These are phyloP conservation scores for Phytophthora megakarya DNA, from an alignment of 352 stramenopile species.

Conservation along the genomic window DNA sequence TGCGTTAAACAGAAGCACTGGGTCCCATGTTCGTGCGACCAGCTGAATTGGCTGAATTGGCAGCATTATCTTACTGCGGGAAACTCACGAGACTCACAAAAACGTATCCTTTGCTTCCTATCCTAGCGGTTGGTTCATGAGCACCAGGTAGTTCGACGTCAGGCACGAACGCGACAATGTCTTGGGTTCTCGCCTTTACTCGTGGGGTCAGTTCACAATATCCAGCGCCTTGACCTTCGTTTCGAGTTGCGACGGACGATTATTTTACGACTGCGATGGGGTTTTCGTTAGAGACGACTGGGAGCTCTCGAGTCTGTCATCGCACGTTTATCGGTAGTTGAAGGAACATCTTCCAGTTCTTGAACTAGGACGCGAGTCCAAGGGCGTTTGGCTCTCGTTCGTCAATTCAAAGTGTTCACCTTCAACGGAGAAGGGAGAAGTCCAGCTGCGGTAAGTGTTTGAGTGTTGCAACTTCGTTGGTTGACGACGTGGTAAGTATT, in stretches of 20 bases:
- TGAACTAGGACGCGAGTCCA: too few relatives aligned
- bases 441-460: too few relatives aligned
- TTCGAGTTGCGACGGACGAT: slow-evolving; percentile 14
- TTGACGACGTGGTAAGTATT: too few relatives aligned
- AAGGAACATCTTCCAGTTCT: too few relatives aligned
- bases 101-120: too few relatives aligned
- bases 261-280: background rate
- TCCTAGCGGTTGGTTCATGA: too few relatives aligned
- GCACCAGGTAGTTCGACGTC: background rate
- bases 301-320: background rate
- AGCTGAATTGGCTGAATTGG: slow-evolving; percentile 12
- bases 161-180: background rate
- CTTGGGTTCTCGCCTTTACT: slow-evolving; percentile 18
- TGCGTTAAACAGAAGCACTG: background rate
- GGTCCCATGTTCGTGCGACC: slow-evolving; percentile 9
- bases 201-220: slow-evolving; percentile 5
- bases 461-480: too few relatives aligned
- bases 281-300: slow-evolving; percentile 14
- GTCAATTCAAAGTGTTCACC: too few relatives aligned
- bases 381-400: too few relatives aligned
- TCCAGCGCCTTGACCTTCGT: background rate
- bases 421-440: too few relatives aligned
- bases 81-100: too few relatives aligned
- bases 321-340: too few relatives aligned
- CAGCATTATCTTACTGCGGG: background rate